A percentile compares a stretch with the other conserved stretches of the same genome.
phyloP scores from a whole-genome alignment of 805 yeast species.

The Saturnispora bothae region DNA sequence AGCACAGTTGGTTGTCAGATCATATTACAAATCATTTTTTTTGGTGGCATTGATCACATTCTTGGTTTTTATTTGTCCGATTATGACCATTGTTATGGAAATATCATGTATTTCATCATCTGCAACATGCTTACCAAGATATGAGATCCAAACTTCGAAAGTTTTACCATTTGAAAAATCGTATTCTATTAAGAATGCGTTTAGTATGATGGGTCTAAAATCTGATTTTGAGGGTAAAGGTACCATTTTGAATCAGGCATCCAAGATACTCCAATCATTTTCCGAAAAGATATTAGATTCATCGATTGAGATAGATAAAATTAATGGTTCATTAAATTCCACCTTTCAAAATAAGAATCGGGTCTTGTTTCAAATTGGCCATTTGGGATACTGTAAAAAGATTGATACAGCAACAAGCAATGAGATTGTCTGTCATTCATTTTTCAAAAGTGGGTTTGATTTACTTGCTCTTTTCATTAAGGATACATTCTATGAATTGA shows the following conservation, averaged over 20 bases:
- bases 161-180: background rate
- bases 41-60: constrained; percentile 16
- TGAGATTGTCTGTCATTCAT: constrained; percentile 8
- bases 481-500: constrained; percentile 40
- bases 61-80: constrained; percentile 20
- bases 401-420: background rate
- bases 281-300: constrained; percentile 30
- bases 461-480: constrained; percentile 35
- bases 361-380: constrained; percentile 34
- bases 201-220: background rate
- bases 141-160: constrained; percentile 25
- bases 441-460: constrained; percentile 22
- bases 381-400: constrained; percentile 39
- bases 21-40: constrained; percentile 18
- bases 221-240: background rate
- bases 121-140: constrained; percentile 33
- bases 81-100: constrained; percentile 15
- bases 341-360: constrained; percentile 37
- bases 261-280: constrained; percentile 1
- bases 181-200: background rate
- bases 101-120: constrained; percentile 27
- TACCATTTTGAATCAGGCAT: background rate
- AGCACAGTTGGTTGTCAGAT: constrained; percentile 9
- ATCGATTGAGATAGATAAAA: constrained; percentile 28
- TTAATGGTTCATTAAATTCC: constrained; percentile 18